Evolutionary conservation across 2,329 filamentous ascomycete genomes (phyloP), one percentile per base, ranked within the genome.

Genomic region (Onygena corvina): DNA sequence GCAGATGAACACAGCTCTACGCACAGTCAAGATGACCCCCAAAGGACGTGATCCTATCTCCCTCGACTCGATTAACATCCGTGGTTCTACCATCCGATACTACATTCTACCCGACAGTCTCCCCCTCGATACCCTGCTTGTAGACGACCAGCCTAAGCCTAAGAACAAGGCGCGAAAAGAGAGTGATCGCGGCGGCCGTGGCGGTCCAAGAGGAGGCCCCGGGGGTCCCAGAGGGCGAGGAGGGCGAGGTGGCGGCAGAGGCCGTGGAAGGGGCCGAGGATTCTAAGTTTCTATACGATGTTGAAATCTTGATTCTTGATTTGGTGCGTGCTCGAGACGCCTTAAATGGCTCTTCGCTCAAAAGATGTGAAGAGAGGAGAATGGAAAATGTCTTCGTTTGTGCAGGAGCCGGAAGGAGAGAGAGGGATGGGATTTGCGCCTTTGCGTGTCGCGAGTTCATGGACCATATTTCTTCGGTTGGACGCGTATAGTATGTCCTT

Each of bases 101-200:
- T 90, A 85, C 67, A 94, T 98, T 66, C 83, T 98, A 8, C 92
- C 92, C 50, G 92, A 98, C 72, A 92, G 86, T 55, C 77, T 98
- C 61, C 90, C 90, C 33, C 78, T 98, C 56, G 92, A 98, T 69
- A 95, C 90, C 34, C 77, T 98, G 48, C 77, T 98, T 54, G 88
- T 98, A 59, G 92, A 98, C 67, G 92, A 98, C 70, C 81, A 87
- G 61, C 88, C 90, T 47, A 98, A 98, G 76, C 90, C 92, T 53
- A 96, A 96, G 84, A 98, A 98, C 74, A 98, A 98, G 81, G 90
- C 92, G 21, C 80, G 90, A 64, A 98, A 98, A 76, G 92, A 96
- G 72, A 76, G 64, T 35, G 69, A 71, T 47, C 73, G 81, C 44
- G 76, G 78, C 38, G 65, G 67, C 30, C 67, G 71, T 40, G 69